phyloP scores from a whole-genome alignment of 2,329 filamentous ascomycete genomes.

The Exophiala sp. region DNA sequence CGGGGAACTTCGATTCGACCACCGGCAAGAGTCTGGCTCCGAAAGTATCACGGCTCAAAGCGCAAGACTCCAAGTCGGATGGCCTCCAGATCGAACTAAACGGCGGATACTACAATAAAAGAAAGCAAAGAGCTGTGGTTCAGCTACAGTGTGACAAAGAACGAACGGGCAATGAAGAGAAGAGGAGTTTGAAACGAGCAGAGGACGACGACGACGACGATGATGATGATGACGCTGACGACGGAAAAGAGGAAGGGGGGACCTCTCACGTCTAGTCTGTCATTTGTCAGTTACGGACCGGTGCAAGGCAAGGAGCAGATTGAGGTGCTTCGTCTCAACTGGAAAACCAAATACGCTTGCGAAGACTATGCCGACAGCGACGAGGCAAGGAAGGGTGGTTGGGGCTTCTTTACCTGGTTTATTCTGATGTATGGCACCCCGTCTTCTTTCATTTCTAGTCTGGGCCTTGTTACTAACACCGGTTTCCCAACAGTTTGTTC shows the following conservation, averaged over 20 bases:
- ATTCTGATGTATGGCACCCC: constrained; percentile 68
- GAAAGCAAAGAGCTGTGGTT: constrained; percentile 68
- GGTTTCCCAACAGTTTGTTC: constrained; percentile 61
- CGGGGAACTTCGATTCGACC: constrained; percentile 29
- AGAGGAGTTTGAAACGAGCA: constrained; percentile 25
- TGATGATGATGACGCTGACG: constrained; percentile 21
- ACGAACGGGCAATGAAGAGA: constrained; percentile 57
- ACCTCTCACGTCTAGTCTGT: constrained; percentile 52
- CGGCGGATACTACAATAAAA: constrained; percentile 48
- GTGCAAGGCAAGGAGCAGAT: constrained; percentile 41
- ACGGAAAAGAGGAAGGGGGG: constrained; percentile 31
- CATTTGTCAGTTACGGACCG: constrained; percentile 67
- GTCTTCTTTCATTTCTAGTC: neutral
- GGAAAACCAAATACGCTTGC: constrained; percentile 84
- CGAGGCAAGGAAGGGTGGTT: constrained; percentile 47
- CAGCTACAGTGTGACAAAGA: constrained; percentile 77
- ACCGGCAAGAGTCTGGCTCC: constrained; percentile 58
- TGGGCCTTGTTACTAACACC: constrained; percentile 25
- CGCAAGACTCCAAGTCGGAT: constrained; percentile 60
- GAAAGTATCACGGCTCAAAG: constrained; percentile 60
- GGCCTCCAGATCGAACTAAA: constrained; percentile 65
- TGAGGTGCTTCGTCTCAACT: constrained; percentile 67
- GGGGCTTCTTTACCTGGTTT: constrained; percentile 98
- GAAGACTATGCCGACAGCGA: constrained; percentile 51
- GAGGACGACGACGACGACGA: constrained; percentile 31